phyloP scores from a whole-genome alignment of 768 basidiomycete genomes.

The Sarcomyxa edulis region DNA sequence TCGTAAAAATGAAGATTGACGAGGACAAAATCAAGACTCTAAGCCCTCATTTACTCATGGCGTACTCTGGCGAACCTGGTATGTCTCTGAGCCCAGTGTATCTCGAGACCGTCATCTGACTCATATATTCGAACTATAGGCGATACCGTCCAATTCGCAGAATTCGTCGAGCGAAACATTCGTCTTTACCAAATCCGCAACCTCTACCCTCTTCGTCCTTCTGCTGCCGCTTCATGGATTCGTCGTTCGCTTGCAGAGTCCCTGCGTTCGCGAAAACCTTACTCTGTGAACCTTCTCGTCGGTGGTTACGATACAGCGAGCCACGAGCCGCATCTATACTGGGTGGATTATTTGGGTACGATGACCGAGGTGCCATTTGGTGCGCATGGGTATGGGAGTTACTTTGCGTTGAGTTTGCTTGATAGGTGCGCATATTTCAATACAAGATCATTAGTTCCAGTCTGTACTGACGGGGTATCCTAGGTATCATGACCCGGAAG shows the following conservation, averaged over 20 bases:
- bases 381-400: slow-evolving; percentile 92
- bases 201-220: slow-evolving; percentile 81
- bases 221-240: slow-evolving; percentile 93
- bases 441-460: neutral
- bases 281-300: slow-evolving; percentile 87
- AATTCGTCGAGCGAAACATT: slow-evolving; percentile 94
- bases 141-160: slow-evolving; percentile 95
- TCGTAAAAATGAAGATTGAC: slow-evolving; percentile 96
- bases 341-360: slow-evolving; percentile 96
- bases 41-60: slow-evolving; percentile 90
- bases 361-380: slow-evolving; percentile 85
- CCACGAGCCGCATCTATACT: slow-evolving; percentile 75
- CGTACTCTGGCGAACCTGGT: slow-evolving; percentile 93
- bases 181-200: slow-evolving; percentile 95
- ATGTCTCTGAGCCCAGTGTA: slow-evolving; percentile 13
- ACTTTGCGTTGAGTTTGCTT: slow-evolving; percentile 87
- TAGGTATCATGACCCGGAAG: slow-evolving; percentile 91
- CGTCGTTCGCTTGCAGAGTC: slow-evolving; percentile 86
- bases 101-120: too few species aligned
- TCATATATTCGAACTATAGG: slow-evolving; percentile 37
- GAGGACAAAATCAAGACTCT: slow-evolving; percentile 95
- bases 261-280: slow-evolving; percentile 81
- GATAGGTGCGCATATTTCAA: slow-evolving; percentile 58
- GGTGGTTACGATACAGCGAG: slow-evolving; percentile 87
- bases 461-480: neutral